A percentile compares a stretch with the other conserved stretches of the same genome.
Evolutionary conservation across 176 grass and related monocot species (phyloP).

Genomic region (Sorghum bicolor): Sorghum_bicolor_NCBIv3 NC_012875.2:49383501-49384000

Average conservation of each 20-base stretch:
- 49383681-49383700: background rate
- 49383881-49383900: slow-evolving; percentile 66
- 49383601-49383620: background rate
- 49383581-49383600: background rate
- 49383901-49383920: slow-evolving; percentile 45
- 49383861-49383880: slow-evolving; percentile 24
- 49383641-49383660: background rate
- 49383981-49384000: slow-evolving; percentile 14
- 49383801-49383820: background rate
- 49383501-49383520: background rate
- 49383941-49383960: background rate
- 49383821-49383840: background rate
- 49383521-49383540: background rate
- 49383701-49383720: background rate
- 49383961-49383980: background rate
- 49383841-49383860: background rate
- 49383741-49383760: background rate
- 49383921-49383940: background rate
- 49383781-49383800: background rate
- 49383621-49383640: slow-evolving; percentile 9
- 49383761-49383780: background rate
- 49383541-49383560: too few relatives aligned
- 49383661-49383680: background rate
- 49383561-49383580: background rate
- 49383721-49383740: background rate